Base-by-base conservation (phyloP, 345 rosid genomes). In the Limnanthes douglasii region DNA sequence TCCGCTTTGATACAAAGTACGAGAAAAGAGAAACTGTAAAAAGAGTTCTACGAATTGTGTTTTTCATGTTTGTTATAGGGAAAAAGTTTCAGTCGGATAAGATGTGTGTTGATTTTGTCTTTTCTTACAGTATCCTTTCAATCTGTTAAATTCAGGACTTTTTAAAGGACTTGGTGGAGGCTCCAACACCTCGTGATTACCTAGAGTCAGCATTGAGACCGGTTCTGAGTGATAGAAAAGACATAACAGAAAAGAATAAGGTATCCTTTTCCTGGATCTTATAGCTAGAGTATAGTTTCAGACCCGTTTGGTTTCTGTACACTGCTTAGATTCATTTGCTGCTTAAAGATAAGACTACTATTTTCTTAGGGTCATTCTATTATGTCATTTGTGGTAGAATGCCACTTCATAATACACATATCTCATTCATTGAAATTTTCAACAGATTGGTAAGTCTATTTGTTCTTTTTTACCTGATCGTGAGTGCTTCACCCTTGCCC, bases 71-170 rank as follows among this genome's bases (percentile, higher is more conserved):
- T n/a, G n/a, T n/a, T n/a, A n/a, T n/a, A n/a, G n/a, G n/a, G n/a
- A n/a, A n/a, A n/a, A n/a, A n/a, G n/a, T n/a, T n/a, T n/a, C n/a
- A n/a, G n/a, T n/a, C n/a, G n/a, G n/a, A n/a, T n/a, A n/a, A n/a
- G n/a, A n/a, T n/a, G n/a, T n/a, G n/a, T n/a, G n/a, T n/a, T n/a
- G n/a, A n/a, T n/a, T n/a, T n/a, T n/a, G n/a, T n/a, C n/a, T n/a
- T n/a, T n/a, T n/a, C n/a, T n/a, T n/a, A n/a, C n/a, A n/a, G n/a
- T n/a, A n/a, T n/a, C n/a, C 19, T 41, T 34, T 40, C 30, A 31
- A 50, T 6, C 54, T 13, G 24, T 31, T 18, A 27, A 24, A 18
- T 32, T 41, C 51, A 62, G 59, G 65, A 61, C 9, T 41, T 42
- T 19, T 41, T 37, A 44, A 28, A 53, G 14, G 50, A 32, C 15